Base-by-base conservation (phyloP, 2,329 filamentous ascomycete genomes). In the Aspergillus nomiae region DNA sequence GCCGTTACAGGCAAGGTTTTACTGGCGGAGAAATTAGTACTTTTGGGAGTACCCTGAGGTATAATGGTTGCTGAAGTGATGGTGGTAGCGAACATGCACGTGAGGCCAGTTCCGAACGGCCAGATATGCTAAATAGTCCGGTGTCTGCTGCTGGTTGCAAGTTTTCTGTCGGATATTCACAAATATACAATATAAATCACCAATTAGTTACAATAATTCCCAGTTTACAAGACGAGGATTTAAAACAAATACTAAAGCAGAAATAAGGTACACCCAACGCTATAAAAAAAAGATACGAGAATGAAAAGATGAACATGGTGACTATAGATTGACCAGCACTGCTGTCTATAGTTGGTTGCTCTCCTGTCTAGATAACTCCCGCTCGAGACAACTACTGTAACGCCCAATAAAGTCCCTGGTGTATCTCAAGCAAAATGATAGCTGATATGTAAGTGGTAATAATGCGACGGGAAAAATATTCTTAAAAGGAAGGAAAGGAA, bases 41-140 rank as follows among this genome's bases (percentile, higher is more conserved):
- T 59, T 58, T 50, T 46, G 60, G 61, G 62, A 54, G 45, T 32
- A 59, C 50, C 53, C 60, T 63, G 58, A 62, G 41, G 59, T 34
- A 32, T 45, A 19, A 56, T 30, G 51, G 34, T 56, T 60, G 48
- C 28, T 51, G 32, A 53, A 53, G 50, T 55, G 32, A 21, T 60
- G 46, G 59, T 56, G 60, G 62, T 36, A 55, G 55, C 41, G 60
- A 46, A 38, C 28, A 34, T 46, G 62, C 67, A 68, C 67, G 67
- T 68, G 66, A 68, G 64, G 55, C 36, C 60, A 32, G n/a, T 38
- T 54, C 56, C 54, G 51, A 63, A 67, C 67, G 67, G 73, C 70
- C 74, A 75, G 73, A 76, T 76, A 73, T 75, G 69, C 73, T 67
- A 58, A 58, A 46, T 24, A 58, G 30, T 16, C 21, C 8, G 19